These are phyloP conservation scores for Earliella scabrosa DNA, from an alignment of 1,284 basidiomycete species.

Conservation along the genomic window DNA sequence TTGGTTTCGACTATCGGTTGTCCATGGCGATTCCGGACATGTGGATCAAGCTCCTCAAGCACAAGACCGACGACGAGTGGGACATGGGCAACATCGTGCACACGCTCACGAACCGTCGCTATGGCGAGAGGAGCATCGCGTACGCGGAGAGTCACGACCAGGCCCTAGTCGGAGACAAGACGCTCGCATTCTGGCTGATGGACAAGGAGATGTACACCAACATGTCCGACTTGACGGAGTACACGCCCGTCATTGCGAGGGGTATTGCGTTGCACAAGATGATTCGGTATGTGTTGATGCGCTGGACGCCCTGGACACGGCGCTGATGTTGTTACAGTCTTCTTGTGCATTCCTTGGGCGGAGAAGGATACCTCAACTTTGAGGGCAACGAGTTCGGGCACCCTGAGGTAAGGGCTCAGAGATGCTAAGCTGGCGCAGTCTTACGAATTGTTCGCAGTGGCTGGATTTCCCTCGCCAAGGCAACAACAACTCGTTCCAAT, in stretches of 20 bases:
- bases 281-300: conserved; percentile 74
- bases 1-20: conserved; percentile 97
- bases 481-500: conserved; percentile 94
- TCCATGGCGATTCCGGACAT: conserved; percentile 99
- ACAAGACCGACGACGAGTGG: conserved; percentile 89
- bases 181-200: conserved; percentile 99
- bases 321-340: conserved; percentile 54
- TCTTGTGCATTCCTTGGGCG: conserved; percentile 90
- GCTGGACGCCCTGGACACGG: not conserved
- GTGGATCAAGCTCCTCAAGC: conserved; percentile 99
- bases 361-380: conserved; percentile 98
- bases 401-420: conserved; percentile 70
- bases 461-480: conserved; percentile 98
- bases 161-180: conserved; percentile 98
- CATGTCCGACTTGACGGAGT: conserved; percentile 90
- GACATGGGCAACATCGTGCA: conserved; percentile 87
- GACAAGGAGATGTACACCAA: conserved; percentile 99
- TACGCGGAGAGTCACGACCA: conserved; percentile 99
- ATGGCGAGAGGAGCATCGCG: conserved; percentile 91
- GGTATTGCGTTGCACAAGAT: conserved; percentile 96
- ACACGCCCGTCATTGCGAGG: conserved; percentile 89
- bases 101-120: conserved; percentile 89
- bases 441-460: conserved; percentile 63
- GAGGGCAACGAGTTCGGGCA: conserved; percentile 99
- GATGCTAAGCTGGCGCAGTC: not conserved